Conservation (phyloP, 225 moss, liverwort and hornwort genomes). For the Rhytidiadelphus loreus region DNA sequence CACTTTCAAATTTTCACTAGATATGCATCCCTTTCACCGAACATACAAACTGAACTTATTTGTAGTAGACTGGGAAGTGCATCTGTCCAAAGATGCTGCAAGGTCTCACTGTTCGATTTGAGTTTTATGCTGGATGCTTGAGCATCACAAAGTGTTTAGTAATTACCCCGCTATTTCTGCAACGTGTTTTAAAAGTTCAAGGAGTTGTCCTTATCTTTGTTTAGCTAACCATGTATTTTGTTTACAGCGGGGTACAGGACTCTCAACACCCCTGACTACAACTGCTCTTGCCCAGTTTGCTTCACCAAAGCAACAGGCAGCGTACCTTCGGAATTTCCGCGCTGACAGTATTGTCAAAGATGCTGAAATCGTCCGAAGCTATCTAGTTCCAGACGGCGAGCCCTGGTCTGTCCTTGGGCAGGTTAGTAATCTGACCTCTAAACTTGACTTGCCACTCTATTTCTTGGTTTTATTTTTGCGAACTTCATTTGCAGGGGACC, state of each 20-base stretch:
- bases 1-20: not conserved
- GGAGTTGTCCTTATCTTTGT: not conserved
- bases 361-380: conserved; percentile 73
- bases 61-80: not conserved
- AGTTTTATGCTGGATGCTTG: not conserved
- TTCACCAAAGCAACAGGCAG: conserved; percentile 74
- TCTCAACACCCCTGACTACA: conserved; percentile 77
- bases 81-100: not conserved
- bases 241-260: conserved; percentile 89
- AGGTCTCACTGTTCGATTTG: not conserved
- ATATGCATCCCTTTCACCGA: not conserved
- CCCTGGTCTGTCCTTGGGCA: conserved; percentile 89
- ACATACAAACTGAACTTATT: not conserved
- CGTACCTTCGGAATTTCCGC: conserved; percentile 84
- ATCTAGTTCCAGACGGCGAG: conserved; percentile 52
- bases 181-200: not conserved
- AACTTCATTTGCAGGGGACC: not conserved
- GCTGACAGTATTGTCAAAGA: conserved; percentile 92
- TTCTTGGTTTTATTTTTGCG: not conserved
- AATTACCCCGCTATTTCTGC: not conserved
- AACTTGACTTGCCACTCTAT: not conserved
- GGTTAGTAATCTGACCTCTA: conserved; percentile 16
- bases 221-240: not conserved
- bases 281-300: conserved; percentile 72
- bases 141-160: not conserved